Base-by-base conservation (phyloP, 495 filamentous ascomycete species). In the Halenospora varia region DNA sequence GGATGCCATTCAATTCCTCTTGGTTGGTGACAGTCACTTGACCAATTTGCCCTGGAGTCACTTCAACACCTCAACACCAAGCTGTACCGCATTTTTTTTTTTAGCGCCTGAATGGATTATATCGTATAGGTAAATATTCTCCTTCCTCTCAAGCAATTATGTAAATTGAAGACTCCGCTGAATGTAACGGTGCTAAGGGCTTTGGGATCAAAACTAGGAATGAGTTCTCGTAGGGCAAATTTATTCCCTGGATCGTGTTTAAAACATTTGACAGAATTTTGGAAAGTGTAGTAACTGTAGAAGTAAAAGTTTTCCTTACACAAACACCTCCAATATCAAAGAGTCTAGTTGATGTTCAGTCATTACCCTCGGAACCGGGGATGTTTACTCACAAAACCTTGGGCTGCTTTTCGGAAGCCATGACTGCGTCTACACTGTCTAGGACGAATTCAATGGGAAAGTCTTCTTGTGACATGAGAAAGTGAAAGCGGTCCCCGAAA, bases 281-380 rank as follows among this genome's bases (percentile, higher is more conserved):
- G n/a, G n/a, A n/a, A n/a, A n/a, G n/a, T n/a, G n/a, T n/a, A 10
- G 6, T 39, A 2, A 11, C 13, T 23, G n/a, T n/a, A 26, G 17
- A 55, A 26, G 4, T 8, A 35, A 25, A 6, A 56, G 24, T 10
- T 35, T 40, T 26, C 54, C 89, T 75, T 88, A 96, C 94, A 78
- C 89, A 94, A 62, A 98, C 94, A 59, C 94, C 94, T 45, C 94
- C 94, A 67, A 98, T 92, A 72, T 98, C 94, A 70, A 98, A 98
- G 40, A 98, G 76, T 25, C 63, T 65, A 25, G 22, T 11, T 10
- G 19, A 11, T 39, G 41, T 53, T 55, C 26, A 53, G 25, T 25
- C 25, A 11, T 18, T 13, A 2, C n/a, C 41, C 35, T 9, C 10
- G 2, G 18, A 51, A 35, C 24, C 1, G n/a, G 25, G 6, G 6